A percentile compares a stretch with the other conserved stretches of the same genome.
These are phyloP conservation scores for Trichosporon ovoides DNA, from an alignment of 1,284 basidiomycete species.

Conservation along the genomic window DNA sequence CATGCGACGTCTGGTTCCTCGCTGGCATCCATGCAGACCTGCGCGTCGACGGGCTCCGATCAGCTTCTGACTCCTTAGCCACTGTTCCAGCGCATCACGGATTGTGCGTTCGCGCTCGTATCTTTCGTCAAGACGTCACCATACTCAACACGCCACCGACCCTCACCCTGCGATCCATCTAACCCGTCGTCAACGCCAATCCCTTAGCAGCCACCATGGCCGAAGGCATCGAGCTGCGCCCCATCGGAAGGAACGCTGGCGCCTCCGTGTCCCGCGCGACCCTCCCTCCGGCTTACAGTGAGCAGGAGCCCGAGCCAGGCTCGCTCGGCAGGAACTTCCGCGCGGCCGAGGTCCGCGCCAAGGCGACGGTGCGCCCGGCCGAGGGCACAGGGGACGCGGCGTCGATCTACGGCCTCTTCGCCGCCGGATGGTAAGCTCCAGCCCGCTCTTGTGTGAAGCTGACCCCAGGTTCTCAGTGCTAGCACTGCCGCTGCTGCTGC, in stretches of 20 bases:
- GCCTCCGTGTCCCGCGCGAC: conserved; percentile 1
- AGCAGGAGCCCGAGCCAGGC: conserved; percentile 22
- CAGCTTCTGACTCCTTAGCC: too few species aligned
- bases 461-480: conserved; percentile 36
- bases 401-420: conserved; percentile 31
- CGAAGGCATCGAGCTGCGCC: conserved; percentile 7
- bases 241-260: conserved; percentile 1
- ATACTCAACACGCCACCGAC: background rate
- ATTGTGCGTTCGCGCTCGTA: too few species aligned
- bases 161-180: background rate
- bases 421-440: conserved; percentile 32
- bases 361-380: conserved; percentile 33
- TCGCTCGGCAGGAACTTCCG: conserved; percentile 31
- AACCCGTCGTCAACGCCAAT: background rate
- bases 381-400: conserved; percentile 39
- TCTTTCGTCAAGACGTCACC: too few species aligned
- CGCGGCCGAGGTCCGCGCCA: conserved; percentile 40
- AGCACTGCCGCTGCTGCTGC: conserved; percentile 41
- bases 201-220: background rate
- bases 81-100: too few species aligned
- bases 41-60: too few species aligned
- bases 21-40: too few species aligned
- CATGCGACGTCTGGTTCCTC: background rate
- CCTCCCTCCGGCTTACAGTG: background rate
- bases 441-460: background rate